Conservation (phyloP, 2,329 filamentous ascomycete species). For the Chrysoporthe austroafricana region DNA sequence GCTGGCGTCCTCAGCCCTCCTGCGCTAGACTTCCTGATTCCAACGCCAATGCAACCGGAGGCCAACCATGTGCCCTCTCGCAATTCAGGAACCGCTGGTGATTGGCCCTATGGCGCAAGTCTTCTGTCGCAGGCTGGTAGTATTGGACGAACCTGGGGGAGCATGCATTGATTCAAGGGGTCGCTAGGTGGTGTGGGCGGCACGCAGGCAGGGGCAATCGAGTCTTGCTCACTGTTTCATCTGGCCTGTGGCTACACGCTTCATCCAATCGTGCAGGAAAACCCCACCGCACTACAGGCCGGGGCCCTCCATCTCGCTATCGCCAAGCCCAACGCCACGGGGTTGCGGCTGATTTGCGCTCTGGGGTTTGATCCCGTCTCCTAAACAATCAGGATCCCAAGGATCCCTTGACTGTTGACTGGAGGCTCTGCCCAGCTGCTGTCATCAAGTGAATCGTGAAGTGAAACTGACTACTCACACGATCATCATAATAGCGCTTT, state of each 20-base stretch:
- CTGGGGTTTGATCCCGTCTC: neutral
- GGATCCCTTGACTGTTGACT: neutral
- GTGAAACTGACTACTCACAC: neutral
- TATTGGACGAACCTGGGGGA: constrained; percentile 8
- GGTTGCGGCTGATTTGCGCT: neutral
- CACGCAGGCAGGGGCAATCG: neutral
- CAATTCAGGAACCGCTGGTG: neutral
- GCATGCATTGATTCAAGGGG: constrained; percentile 11
- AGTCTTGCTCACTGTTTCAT: constrained; percentile 10
- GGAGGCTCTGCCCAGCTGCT: neutral
- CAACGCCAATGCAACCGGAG: constrained; percentile 1
- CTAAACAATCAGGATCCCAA: neutral
- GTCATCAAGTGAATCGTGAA: neutral
- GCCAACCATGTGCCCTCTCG: neutral
- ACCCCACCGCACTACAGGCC: neutral
- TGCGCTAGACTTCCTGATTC: neutral
- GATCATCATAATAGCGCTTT: neutral
- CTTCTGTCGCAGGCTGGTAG: constrained; percentile 4
- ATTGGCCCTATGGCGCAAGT: neutral
- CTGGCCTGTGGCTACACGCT: constrained; percentile 4
- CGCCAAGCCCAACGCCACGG: neutral
- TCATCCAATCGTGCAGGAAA: constrained; percentile 5
- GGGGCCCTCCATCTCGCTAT: neutral
- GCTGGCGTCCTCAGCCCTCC: neutral
- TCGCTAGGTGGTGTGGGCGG: constrained; percentile 5